Evolutionary conservation across 1,284 basidiomycete species (phyloP).

Genomic region (Cutaneotrichosporon mucoides): DNA sequence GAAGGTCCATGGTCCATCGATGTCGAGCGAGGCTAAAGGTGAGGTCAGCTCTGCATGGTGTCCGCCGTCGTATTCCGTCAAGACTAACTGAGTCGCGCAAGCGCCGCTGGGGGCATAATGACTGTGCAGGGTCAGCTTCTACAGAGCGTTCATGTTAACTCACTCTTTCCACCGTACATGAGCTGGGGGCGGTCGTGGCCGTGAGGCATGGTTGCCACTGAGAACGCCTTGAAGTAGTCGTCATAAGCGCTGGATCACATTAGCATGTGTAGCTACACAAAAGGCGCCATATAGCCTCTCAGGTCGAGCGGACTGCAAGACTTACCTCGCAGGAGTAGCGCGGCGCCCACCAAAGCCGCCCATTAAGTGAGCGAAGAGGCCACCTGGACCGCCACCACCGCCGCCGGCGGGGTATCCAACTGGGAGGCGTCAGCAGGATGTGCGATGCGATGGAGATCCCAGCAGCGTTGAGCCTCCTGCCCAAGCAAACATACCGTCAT

Average conservation of each 20-base stretch:
- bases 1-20: conserved; percentile 94
- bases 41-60: not conserved
- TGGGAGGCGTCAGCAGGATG: not conserved
- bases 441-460: not conserved
- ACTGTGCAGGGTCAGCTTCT: conserved; percentile 55
- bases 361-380: conserved; percentile 32
- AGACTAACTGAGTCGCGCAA: conserved; percentile 70
- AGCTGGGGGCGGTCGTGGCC: conserved; percentile 46
- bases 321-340: conserved; percentile 26
- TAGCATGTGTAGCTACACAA: not conserved
- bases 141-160: conserved; percentile 35
- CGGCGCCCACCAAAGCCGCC: conserved; percentile 25
- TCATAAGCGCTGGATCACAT: conserved; percentile 38
- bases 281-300: not conserved
- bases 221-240: conserved; percentile 51
- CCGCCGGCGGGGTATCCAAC: not conserved
- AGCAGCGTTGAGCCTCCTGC: not conserved
- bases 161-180: conserved; percentile 88
- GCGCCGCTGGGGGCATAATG: conserved; percentile 93
- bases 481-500: conserved; percentile 29
- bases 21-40: conserved; percentile 66
- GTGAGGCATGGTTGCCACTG: conserved; percentile 47
- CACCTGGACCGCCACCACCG: conserved; percentile 21
- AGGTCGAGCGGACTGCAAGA: not conserved
- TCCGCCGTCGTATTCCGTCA: not conserved